Evolutionary conservation across 148 eudicot species (phyloP).

Genomic region (Rhododendron simsii): DNA sequence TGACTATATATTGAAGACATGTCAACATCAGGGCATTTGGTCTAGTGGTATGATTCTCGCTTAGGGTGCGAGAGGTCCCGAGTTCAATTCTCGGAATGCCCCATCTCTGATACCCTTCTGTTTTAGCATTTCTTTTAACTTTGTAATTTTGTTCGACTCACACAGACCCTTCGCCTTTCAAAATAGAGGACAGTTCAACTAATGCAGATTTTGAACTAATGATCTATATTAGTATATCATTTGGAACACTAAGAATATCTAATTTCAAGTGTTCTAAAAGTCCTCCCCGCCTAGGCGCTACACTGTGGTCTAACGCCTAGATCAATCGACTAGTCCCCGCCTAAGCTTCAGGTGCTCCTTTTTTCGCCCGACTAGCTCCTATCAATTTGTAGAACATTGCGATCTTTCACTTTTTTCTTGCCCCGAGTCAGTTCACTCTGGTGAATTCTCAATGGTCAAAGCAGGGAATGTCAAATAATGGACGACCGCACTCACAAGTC

Average conservation of each 20-base stretch:
- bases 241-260: too few species aligned
- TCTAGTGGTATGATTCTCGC: slow-evolving; percentile 77
- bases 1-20: fast-evolving
- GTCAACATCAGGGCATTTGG: slow-evolving; percentile 42
- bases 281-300: too few species aligned
- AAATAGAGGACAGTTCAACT: neutral
- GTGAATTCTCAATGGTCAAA: neutral
- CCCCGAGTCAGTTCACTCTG: neutral
- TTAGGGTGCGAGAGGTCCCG: slow-evolving; percentile 93
- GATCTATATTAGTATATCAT: neutral
- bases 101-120: slow-evolving; percentile 4
- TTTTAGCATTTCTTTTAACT: too few species aligned
- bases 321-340: too few species aligned
- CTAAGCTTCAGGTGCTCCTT: too few species aligned
- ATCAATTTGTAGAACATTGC: too few species aligned
- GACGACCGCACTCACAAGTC: neutral
- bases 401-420: neutral
- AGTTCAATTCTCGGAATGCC: slow-evolving; percentile 95
- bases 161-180: neutral
- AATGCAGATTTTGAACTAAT: neutral
- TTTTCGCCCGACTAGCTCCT: too few species aligned
- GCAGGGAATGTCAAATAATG: neutral
- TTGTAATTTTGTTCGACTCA: neutral
- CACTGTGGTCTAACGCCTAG: too few species aligned
- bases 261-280: too few species aligned